Percentiles rank a stretch among this genome's conserved stretches.
Evolutionary conservation across 768 basidiomycete species (phyloP).

Genomic region (Polyporus arcularius): DNA sequence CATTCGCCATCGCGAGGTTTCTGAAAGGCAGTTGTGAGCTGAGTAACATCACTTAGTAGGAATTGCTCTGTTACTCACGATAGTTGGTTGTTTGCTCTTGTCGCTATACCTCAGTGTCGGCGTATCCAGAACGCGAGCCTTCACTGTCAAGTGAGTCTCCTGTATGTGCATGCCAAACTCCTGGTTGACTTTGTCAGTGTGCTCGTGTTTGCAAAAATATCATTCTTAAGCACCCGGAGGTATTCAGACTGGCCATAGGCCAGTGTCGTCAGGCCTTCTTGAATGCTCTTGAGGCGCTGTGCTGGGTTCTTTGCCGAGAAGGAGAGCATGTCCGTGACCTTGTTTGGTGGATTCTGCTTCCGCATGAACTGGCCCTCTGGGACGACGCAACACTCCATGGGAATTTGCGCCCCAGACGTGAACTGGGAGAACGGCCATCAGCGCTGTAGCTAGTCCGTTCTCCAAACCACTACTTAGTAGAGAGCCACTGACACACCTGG

Average conservation of each 20-base stretch:
- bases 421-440: slow-evolving; percentile 40
- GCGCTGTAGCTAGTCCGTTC: background rate
- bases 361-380: slow-evolving; percentile 68
- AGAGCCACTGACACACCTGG: slow-evolving; percentile 47
- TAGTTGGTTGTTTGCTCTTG: slow-evolving; percentile 54
- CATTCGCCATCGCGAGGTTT: slow-evolving; percentile 67
- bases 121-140: slow-evolving; percentile 63
- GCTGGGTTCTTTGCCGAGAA: slow-evolving; percentile 68
- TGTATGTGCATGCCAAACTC: slow-evolving; percentile 72
- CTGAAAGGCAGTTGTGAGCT: slow-evolving; percentile 31
- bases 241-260: slow-evolving; percentile 47
- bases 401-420: slow-evolving; percentile 60
- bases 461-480: background rate
- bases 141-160: slow-evolving; percentile 51
- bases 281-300: slow-evolving; percentile 58
- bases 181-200: slow-evolving; percentile 1
- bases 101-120: slow-evolving; percentile 69
- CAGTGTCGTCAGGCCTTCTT: slow-evolving; percentile 52
- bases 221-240: slow-evolving; percentile 35
- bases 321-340: slow-evolving; percentile 59
- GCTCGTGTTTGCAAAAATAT: too few species aligned
- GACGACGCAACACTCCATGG: slow-evolving; percentile 67
- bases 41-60: background rate
- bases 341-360: slow-evolving; percentile 69
- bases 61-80: slow-evolving; percentile 44